Conservation (phyloP, 2,329 filamentous ascomycete genomes). For the Dendrostoma leiphaemia region DNA sequence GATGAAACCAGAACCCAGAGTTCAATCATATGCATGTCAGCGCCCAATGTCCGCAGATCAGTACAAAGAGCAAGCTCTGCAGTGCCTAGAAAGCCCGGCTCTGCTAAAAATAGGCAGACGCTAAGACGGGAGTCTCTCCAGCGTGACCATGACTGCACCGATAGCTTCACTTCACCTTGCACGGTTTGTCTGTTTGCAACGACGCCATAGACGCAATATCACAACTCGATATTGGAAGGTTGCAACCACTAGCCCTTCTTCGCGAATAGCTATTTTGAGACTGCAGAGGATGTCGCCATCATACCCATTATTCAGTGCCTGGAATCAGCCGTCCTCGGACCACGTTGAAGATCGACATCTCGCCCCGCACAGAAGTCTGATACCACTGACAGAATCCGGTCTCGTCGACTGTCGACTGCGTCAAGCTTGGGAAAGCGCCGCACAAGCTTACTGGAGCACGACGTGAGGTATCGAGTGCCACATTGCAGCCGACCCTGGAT, state of each 20-base stretch:
- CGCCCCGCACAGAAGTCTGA: background rate
- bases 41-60: background rate
- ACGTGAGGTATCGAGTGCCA: background rate
- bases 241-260: background rate
- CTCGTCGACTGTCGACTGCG: background rate
- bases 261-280: conserved; percentile 4
- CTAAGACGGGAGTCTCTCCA: background rate
- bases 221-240: background rate
- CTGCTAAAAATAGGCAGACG: background rate
- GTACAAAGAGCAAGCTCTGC: background rate
- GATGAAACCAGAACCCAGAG: background rate
- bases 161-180: background rate
- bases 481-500: no score
- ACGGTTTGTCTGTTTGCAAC: background rate
- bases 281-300: background rate
- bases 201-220: background rate
- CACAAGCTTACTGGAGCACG: background rate
- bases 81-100: no score
- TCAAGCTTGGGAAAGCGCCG: no score
- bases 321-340: no score
- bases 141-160: background rate
- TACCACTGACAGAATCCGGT: background rate
- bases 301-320: no score
- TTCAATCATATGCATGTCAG: background rate
- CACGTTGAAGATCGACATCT: background rate